Evolutionary conservation across 2,329 filamentous ascomycete genomes (phyloP), one percentile per base, ranked within the genome.

Genomic region (Keithomyces neogunnii): DNA sequence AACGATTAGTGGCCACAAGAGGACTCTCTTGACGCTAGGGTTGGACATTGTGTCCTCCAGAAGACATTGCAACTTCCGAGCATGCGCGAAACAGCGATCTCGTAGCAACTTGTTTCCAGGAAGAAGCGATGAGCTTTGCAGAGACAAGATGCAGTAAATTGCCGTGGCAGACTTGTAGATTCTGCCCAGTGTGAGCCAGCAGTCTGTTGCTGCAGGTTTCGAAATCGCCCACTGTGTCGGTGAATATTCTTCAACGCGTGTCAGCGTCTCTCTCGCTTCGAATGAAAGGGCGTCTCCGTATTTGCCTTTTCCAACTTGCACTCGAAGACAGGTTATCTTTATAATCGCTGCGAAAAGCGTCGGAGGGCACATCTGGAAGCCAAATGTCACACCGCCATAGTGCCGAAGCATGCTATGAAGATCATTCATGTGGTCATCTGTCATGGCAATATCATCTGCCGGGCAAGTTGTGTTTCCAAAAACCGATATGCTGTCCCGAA

Each of bases 381-480:
- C 53, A 19, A 56, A 58, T 5, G 55, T 31, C 1, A 45, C 55
- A 5, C 47, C 31, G 29, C 49, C 46, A 46, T 61, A 63, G 1
- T 57, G 30, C 3, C 62, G 30, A 10, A 63, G 10, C 1, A 66
- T 54, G 31, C 59, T 51, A 5, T 64, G 57, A 8, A 66, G 48
- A 2, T 63, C 55, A 2, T 62, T 59, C 11, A 64, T 47, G 36
- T 65, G 61, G 5, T 49, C 49, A 4, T 47, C 51, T 0, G 61
- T 55, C 38, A 61, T 61, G 6, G 57, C 33, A 13, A 70, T 56
- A 43, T 67, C 55, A 26, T 60, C 57, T 29, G 67, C 61, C 4
- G 68, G 67, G 1, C 62, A 66, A 2, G 68, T 66, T 2, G 68
- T 71, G 48, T 72, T 66, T 2, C 60, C 64, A 4, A 69, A 60